Evolutionary conservation across 1,284 basidiomycete species (phyloP).

Genomic region (Laetiporus sulphureus): DNA sequence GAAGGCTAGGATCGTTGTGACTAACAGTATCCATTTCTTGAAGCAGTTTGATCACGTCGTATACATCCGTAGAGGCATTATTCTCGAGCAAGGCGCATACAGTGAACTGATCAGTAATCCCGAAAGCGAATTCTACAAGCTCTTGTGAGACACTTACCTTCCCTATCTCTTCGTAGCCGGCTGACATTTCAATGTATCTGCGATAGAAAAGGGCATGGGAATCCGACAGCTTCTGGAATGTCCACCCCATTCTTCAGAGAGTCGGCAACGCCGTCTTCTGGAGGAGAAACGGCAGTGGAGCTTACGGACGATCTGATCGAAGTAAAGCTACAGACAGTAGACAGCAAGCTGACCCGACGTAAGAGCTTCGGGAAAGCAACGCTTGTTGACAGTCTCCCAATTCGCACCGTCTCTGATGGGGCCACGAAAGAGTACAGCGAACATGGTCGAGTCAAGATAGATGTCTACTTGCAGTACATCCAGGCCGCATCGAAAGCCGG

Average conservation of each 20-base stretch:
- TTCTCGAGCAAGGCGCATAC: conserved; percentile 77
- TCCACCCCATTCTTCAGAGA: conserved; percentile 50
- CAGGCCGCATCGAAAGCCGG: conserved; percentile 72
- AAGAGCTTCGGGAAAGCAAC: conserved; percentile 48
- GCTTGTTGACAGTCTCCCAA: conserved; percentile 32
- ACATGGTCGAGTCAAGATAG: conserved; percentile 74
- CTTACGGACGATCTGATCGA: conserved; percentile 18
- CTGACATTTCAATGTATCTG: no score
- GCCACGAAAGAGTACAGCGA: conserved; percentile 75
- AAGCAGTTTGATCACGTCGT: conserved; percentile 75
- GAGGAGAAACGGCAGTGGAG: conserved; percentile 19
- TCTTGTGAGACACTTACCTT: no score
- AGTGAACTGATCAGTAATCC: conserved; percentile 54
- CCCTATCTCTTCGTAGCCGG: no score
- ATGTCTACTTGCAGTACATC: conserved; percentile 78
- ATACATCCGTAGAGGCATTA: conserved; percentile 79
- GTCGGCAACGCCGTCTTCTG: conserved; percentile 34
- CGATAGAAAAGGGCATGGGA: conserved; percentile 38
- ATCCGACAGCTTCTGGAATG: conserved; percentile 39
- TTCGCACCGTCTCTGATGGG: conserved; percentile 36
- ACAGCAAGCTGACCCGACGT: conserved; percentile 42
- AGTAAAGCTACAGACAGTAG: conserved; percentile 23
- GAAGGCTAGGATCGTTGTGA: conserved; percentile 86
- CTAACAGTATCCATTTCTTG: conserved; percentile 85
- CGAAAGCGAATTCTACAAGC: conserved; percentile 69